Evolutionary conservation across 2,329 filamentous ascomycete genomes (phyloP), one percentile per base, ranked within the genome.

Genomic region (Colletotrichum horii): DNA sequence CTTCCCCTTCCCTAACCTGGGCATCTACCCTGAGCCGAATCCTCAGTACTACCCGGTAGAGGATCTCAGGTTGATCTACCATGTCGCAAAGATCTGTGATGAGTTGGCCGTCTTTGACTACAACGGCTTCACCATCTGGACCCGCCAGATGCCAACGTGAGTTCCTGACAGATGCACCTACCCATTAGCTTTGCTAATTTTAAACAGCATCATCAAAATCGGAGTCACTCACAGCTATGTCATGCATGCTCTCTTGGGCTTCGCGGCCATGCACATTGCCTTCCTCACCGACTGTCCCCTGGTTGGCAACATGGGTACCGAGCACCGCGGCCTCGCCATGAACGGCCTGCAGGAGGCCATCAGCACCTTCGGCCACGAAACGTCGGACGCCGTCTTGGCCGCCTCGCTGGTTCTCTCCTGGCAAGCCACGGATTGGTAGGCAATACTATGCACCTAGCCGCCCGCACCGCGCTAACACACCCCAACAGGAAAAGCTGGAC

Each of bases 381-480:
- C 96, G 76, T 96, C 95, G 3, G 96, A 99, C 85, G 96, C 96
- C 58, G 93, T 98, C 77, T 90, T 99, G 70, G 96, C 96, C 30
- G 95, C 96, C 36, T 98, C 96, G 30, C 92, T 98, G 60, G 91
- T 98, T 64, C 90, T 99, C 66, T 97, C 96, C 48, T 98, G 97
- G 96, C 96, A 98, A 87, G 95, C 95, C 71, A 97, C 94, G 76
- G 96, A 98, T 87, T 98, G 96, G 96, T 97, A 90, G 89, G 93
- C 81, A 83, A 83, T 87, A 81, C 38, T 55, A 79, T 82, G 80
- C 79, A 79, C 71, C 79, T 77, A 79, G 60, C 81, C 80, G 80
- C 28, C 61, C 64, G 75, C 71, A 77, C 79, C 74, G 52, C 79
- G 80, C 86, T 88, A 81, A 88, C 78, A 74, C 32, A 48, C 75